Base-by-base conservation (phyloP, 768 basidiomycete genomes). In the Chalciporus piperatus region DNA sequence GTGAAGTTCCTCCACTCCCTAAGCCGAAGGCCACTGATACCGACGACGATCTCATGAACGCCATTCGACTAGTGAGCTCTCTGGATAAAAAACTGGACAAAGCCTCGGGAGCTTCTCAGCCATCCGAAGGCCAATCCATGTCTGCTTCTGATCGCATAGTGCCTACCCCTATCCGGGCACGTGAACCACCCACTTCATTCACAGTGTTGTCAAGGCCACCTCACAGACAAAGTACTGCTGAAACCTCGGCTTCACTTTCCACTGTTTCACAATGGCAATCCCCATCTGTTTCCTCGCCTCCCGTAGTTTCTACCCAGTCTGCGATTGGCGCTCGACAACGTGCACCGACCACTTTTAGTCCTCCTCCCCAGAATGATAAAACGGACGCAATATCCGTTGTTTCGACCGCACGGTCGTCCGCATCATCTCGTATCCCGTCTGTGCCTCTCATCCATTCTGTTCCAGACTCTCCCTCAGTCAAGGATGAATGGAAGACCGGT, bases 201-300 rank as follows among this genome's bases (percentile, higher is more conserved):
- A 80, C 79, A 52, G 84, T 85, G 41, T 82, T 79, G 2, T 84
- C 83, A 17, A 69, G 84, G 19, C 83, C 83, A 19, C 70, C 74
- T 43, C 63, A 79, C 25, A 62, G 64, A 45, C 72, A 59, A 8
- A 70, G 66, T 13, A 57, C 41, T 1, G 46, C 42, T 7, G 69
- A 64, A 17, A 48, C 51, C 9, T 52, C 46, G 8, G 5, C 20
- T 2, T 57, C 57, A 11, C 35, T 53, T 22, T 57, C 67, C 7
- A 40, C 55, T 0, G n/a, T 33, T 9, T 54, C 55, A 11, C 55
- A 28, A 16, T 23, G 37, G 14, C 40, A n/a, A 12, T 32, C 30
- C 30, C 16, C 35, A 37, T 37, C 35, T 10, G n/a, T n/a, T 17
- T 17, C 39, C 13, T 13, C 33, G 3, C 17, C 38, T 40, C 17